These are phyloP conservation scores for Lactarius deliciosus DNA, from an alignment of 768 basidiomycete genomes.

Conservation along the genomic window DNA sequence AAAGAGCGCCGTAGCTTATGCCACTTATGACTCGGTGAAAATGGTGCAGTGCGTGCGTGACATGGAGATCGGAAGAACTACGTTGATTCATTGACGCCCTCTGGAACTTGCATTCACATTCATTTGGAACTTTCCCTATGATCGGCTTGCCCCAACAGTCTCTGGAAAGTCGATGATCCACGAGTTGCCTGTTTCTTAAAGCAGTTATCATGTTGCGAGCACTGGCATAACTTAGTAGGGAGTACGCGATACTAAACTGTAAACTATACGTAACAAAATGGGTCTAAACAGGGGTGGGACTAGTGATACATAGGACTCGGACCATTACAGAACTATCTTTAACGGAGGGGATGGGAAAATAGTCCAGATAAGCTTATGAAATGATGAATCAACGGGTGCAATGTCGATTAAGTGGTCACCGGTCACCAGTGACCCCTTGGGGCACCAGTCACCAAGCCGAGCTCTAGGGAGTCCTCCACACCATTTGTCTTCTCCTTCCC, in stretches of 20 bases:
- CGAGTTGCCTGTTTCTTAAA: slow-evolving; percentile 1
- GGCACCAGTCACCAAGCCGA: slow-evolving; percentile 48
- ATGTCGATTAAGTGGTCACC: slow-evolving; percentile 38
- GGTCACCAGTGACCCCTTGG: slow-evolving; percentile 55
- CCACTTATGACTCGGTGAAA: neutral
- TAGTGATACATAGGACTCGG: slow-evolving; percentile 19
- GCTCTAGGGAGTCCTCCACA: slow-evolving; percentile 51
- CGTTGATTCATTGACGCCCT: neutral
- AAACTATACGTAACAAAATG: slow-evolving; percentile 10
- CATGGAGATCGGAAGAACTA: neutral
- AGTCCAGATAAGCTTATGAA: slow-evolving; percentile 1
- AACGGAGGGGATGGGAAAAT: slow-evolving; percentile 7
- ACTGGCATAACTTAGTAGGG: neutral
- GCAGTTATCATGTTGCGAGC: slow-evolving; percentile 1
- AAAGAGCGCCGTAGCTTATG: neutral
- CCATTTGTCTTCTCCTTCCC: slow-evolving; percentile 41
- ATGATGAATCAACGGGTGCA: neutral
- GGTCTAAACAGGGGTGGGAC: slow-evolving; percentile 5
- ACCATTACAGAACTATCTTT: slow-evolving; percentile 5
- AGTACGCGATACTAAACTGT: neutral
- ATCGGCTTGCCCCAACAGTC: neutral
- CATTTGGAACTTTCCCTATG: neutral
- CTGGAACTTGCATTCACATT: neutral
- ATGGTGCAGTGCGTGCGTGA: neutral
- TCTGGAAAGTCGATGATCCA: slow-evolving; percentile 1